Evolutionary conservation across 176 grass and related monocot species (phyloP).

Genomic region (Pharus latifolius): DNA sequence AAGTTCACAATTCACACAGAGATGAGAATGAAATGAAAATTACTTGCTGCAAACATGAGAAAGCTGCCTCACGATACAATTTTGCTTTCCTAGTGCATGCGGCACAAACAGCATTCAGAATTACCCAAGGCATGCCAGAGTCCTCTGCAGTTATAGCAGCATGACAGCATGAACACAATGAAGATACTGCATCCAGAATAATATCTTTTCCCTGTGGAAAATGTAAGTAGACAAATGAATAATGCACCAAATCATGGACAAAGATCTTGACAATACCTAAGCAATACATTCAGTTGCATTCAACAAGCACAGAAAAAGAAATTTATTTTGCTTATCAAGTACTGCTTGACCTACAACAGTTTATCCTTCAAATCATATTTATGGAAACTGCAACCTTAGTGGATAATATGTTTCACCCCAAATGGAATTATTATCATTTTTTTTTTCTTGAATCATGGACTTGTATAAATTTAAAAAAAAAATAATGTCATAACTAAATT

Average conservation of each 20-base stretch:
- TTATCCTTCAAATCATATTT: too few relatives aligned
- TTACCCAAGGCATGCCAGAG: slow-evolving; percentile 40
- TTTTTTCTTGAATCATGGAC: too few relatives aligned
- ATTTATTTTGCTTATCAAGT: too few relatives aligned
- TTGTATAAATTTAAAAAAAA: not conserved
- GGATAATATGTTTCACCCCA: too few relatives aligned
- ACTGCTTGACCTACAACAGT: too few relatives aligned
- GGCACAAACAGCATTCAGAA: slow-evolving; percentile 53
- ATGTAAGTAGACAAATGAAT: slow-evolving; percentile 6
- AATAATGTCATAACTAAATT: not conserved
- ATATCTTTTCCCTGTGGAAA: slow-evolving; percentile 72
- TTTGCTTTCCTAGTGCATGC: slow-evolving; percentile 79
- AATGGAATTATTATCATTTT: too few relatives aligned
- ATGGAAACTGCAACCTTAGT: too few relatives aligned
- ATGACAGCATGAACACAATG: slow-evolving; percentile 77
- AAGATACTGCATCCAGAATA: slow-evolving; percentile 75
- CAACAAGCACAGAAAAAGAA: slow-evolving; percentile 1
- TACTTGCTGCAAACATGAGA: slow-evolving; percentile 88
- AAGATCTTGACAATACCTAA: not conserved
- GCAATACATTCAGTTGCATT: not conserved
- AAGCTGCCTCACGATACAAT: slow-evolving; percentile 79
- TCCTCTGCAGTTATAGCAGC: slow-evolving; percentile 58
- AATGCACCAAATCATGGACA: not conserved
- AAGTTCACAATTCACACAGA: slow-evolving; percentile 8
- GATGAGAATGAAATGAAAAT: slow-evolving; percentile 28